Conservation (phyloP, 2,329 filamentous ascomycete species). For the Alternaria longipes region DNA sequence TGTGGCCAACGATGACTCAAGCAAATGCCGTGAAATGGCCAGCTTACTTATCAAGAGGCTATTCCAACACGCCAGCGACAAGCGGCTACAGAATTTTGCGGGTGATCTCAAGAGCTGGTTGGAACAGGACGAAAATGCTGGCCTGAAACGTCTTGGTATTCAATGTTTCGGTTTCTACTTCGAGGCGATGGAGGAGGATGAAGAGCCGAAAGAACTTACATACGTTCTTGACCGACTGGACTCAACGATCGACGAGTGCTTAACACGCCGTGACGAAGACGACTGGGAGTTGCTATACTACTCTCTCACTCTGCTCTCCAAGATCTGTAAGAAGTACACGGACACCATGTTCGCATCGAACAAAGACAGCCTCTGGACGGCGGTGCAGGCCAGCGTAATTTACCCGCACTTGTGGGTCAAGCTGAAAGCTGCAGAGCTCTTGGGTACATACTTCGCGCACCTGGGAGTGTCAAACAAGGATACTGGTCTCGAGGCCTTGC, state of each 20-base stretch:
- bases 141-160: conserved; percentile 76
- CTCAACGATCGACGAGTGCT: conserved; percentile 62
- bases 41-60: conserved; percentile 80
- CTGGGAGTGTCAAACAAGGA: conserved; percentile 72
- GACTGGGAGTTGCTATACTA: conserved; percentile 80
- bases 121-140: conserved; percentile 74
- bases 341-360: conserved; percentile 68
- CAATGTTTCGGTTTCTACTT: conserved; percentile 87
- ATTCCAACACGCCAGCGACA: conserved; percentile 79
- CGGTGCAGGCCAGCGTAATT: conserved; percentile 73
- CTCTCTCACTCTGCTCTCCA: conserved; percentile 73
- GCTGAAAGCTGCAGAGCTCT: conserved; percentile 75
- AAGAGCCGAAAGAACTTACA: conserved; percentile 71
- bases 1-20: conserved; percentile 86
- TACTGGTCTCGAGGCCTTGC: conserved; percentile 63
- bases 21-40: conserved; percentile 84
- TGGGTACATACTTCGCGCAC: conserved; percentile 81
- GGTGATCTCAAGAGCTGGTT: conserved; percentile 78
- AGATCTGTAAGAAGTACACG: conserved; percentile 73
- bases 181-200: conserved; percentile 64
- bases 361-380: conserved; percentile 74
- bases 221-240: conserved; percentile 63
- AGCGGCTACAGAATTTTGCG: conserved; percentile 75
- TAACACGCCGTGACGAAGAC: conserved; percentile 61
- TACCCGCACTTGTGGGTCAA: conserved; percentile 80